Conservation (phyloP, 345 rosid genomes). For the Zanthoxylum bungeanum region DNA sequence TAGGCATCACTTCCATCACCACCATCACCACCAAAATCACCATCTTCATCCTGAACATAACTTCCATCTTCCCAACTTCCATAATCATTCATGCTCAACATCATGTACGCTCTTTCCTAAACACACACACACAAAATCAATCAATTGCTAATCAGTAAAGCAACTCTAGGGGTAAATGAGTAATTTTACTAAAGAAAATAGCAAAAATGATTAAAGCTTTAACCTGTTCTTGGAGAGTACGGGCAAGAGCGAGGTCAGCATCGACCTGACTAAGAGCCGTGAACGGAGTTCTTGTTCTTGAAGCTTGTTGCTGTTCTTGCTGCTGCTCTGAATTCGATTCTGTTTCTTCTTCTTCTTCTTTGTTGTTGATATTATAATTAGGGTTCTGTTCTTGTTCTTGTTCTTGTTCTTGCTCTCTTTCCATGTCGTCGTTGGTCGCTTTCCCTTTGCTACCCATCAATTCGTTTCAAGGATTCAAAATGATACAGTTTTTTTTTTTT, state of each 20-base stretch:
- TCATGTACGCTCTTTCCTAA: slow-evolving; percentile 90
- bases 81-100: slow-evolving; percentile 74
- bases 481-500: not conserved
- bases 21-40: slow-evolving; percentile 58
- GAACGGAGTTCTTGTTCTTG: slow-evolving; percentile 71
- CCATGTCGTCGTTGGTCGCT: slow-evolving; percentile 19
- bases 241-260: slow-evolving; percentile 93
- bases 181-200: not conserved
- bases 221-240: slow-evolving; percentile 92
- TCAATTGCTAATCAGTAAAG: not conserved
- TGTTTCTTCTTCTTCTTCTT: slow-evolving; percentile 21
- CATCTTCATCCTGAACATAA: slow-evolving; percentile 58
- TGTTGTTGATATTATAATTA: slow-evolving; percentile 11
- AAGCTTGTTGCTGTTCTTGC: slow-evolving; percentile 33
- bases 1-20: slow-evolving; percentile 36
- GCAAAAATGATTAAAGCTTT: not conserved
- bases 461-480: not conserved
- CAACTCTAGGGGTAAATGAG: slow-evolving; percentile 1
- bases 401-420: slow-evolving; percentile 18
- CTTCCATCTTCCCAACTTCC: slow-evolving; percentile 87
- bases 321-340: slow-evolving; percentile 25
- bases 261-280: slow-evolving; percentile 78
- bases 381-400: slow-evolving; percentile 37
- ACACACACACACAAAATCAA: slow-evolving; percentile 3
- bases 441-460: slow-evolving; percentile 32